Base-by-base conservation (phyloP, 1,139 yeast species). In the Hanseniaspora sp. region DNA sequence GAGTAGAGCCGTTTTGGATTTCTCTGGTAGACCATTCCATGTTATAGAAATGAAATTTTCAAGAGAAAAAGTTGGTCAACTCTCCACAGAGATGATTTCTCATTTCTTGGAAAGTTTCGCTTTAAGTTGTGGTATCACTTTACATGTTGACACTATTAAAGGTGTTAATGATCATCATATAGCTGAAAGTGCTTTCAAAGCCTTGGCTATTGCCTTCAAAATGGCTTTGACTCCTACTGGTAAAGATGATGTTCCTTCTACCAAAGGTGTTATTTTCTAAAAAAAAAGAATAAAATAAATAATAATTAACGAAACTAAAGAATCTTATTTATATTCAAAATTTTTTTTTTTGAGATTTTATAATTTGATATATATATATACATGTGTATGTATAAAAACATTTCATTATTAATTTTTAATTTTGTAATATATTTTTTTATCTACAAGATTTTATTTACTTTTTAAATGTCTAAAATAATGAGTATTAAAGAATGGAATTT, bases 161-260 rank as follows among this genome's bases (percentile, higher is more conserved):
- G 98, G 98, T 0, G 79, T 78, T 68, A 92, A 92, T 69, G 98
- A 92, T 68, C 98, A 92, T 68, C 98, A 92, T 70, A 76, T 96
- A 60, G 86, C 96, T 43, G 98, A 92, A 69, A 79, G 88, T 66
- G 97, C 98, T 0, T 92, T 92, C 73, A 92, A 92, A 71, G 96
- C 97, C 0, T 72, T 88, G 62, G 98, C 98, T 0, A 74, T 92
- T 30, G 98, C 98, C 7, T 75, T 92, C 54, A 83, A 79, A 62
- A 96, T 88, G 65, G 94, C 98, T 38, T 82, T 79, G 55, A 76
- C 92, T 8, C 75, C 78, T 61, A 87, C 87, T 43, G 98, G 97
- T 33, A 79, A 82, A 30, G 74, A 87, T 63, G 98, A 92, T 59
- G 87, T 92, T 51, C 98, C 98, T 30, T 84, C 95, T 57, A 92